A percentile compares a stretch with the other conserved stretches of the same genome.
Evolutionary conservation across 176 grass and related monocot species (phyloP).

Genomic region (Zoysia pacifica): DNA sequence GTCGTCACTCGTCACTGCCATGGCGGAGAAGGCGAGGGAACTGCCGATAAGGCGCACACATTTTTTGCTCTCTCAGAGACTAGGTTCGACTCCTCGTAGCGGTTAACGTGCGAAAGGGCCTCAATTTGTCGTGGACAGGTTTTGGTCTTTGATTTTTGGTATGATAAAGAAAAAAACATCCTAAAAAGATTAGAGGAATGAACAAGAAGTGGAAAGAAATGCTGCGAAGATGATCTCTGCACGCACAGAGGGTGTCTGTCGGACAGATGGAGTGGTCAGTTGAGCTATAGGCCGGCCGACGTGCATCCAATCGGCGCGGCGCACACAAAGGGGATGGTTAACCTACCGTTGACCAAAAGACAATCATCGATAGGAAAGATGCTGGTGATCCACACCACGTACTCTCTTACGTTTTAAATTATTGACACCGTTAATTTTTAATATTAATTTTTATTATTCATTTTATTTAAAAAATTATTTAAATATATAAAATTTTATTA

Average conservation of each 20-base stretch:
- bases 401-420: no score
- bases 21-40: neutral
- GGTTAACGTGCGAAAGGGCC: no score
- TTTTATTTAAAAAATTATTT: no score
- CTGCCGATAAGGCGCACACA: neutral
- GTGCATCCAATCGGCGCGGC: neutral
- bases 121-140: no score
- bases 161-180: no score
- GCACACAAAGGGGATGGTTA: conserved; percentile 16
- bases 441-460: no score
- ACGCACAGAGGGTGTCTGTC: neutral
- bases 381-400: neutral
- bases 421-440: no score
- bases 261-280: neutral
- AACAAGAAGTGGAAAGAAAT: neutral
- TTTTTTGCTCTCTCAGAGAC: neutral
- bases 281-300: neutral
- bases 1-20: neutral
- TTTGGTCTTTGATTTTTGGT: no score
- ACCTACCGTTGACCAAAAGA: conserved; percentile 27
- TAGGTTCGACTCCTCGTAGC: no score
- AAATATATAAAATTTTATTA: no score
- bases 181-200: no score
- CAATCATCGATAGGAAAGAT: neutral
- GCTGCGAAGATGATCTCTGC: neutral